Conservation (phyloP, 306 rosid genomes). For the Lupinus albus region DNA sequence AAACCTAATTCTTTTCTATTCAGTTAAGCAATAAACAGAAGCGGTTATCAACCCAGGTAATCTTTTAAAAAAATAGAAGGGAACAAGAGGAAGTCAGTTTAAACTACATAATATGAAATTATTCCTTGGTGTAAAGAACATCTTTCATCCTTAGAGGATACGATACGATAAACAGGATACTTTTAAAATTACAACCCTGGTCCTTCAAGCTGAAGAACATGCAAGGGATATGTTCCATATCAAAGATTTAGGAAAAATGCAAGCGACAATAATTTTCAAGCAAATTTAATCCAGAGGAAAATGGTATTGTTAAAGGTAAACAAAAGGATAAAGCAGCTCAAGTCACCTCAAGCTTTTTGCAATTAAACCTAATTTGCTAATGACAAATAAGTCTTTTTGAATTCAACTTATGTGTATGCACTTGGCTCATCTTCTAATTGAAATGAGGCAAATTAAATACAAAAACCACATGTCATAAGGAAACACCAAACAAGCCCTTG, state of each 20-base stretch:
- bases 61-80: conserved; percentile 13
- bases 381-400: conserved; percentile 18
- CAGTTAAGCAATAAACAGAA: conserved; percentile 27
- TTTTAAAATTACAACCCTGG: conserved; percentile 16
- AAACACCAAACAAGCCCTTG: conserved; percentile 23
- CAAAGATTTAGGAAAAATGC: conserved; percentile 9
- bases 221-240: neutral
- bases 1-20: conserved; percentile 17
- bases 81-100: conserved; percentile 25
- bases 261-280: conserved; percentile 24
- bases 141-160: conserved; percentile 17
- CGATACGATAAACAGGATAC: conserved; percentile 11
- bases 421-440: conserved; percentile 5
- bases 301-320: neutral
- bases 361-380: conserved; percentile 17
- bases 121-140: neutral
- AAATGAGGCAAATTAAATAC: neutral
- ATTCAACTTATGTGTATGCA: conserved; percentile 20
- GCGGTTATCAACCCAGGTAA: conserved; percentile 15
- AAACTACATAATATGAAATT: neutral
- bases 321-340: neutral
- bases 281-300: conserved; percentile 4
- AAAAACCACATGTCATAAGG: neutral
- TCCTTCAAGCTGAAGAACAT: conserved; percentile 4
- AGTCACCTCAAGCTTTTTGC: conserved; percentile 24